Percentiles rank a stretch among this genome's conserved stretches.
phyloP scores from a whole-genome alignment of 148 eudicot species.

The Cornus suecica region DNA sequence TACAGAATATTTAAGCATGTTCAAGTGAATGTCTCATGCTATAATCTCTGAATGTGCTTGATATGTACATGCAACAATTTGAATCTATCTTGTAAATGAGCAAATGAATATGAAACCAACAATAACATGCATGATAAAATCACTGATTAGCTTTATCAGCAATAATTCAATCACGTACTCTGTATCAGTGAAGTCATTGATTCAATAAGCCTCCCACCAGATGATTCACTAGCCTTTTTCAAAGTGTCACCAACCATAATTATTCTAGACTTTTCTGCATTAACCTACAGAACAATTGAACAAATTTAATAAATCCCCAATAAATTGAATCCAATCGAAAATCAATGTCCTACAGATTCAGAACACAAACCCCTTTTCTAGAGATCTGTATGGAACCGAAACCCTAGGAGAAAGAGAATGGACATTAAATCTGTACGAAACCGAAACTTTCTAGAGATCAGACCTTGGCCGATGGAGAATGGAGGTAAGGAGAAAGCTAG shows the following conservation, averaged over 20 bases:
- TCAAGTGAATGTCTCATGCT: not conserved
- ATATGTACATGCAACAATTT: too few species aligned
- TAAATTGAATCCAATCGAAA: not conserved
- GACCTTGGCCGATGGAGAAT: too few species aligned
- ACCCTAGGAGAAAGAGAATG: too few species aligned
- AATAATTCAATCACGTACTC: conserved; percentile 47
- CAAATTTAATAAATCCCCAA: not conserved
- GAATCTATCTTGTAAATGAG: not conserved
- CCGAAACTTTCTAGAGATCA: too few species aligned
- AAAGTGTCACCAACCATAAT: conserved; percentile 95
- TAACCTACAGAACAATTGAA: conserved; percentile 50
- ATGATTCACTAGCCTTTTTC: conserved; percentile 81
- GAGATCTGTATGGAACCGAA: too few species aligned
- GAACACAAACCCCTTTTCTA: conserved; percentile 68
- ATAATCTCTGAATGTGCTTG: too few species aligned
- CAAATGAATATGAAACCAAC: not conserved
- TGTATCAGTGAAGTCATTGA: conserved; percentile 78
- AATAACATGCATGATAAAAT: not conserved
- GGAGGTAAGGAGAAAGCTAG: too few species aligned
- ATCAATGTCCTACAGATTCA: not conserved
- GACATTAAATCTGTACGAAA: too few species aligned
- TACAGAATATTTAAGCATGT: not conserved
- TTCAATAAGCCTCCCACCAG: conserved; percentile 60
- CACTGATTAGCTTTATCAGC: not conserved
- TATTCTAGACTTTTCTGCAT: conserved; percentile 92